Evolutionary conservation across 768 basidiomycete genomes (phyloP).

Genomic region (Phanerochaete sordida): DNA sequence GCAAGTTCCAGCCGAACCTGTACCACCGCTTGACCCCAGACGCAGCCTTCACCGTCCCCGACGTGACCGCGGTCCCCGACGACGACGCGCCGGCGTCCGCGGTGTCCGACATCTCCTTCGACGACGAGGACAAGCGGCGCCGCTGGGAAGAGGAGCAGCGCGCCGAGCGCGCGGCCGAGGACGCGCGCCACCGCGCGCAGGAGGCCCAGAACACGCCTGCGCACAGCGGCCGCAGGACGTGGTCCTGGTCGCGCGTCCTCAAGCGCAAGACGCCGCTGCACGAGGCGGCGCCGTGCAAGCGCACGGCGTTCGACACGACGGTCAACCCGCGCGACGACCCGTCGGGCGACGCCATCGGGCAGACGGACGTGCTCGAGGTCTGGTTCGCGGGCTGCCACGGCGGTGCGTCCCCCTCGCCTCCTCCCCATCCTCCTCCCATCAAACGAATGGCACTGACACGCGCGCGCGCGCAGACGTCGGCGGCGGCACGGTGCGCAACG

Average conservation of each 20-base stretch:
- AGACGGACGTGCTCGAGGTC: constrained; percentile 67
- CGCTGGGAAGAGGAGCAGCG: not conserved
- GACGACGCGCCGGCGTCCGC: not conserved
- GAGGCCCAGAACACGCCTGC: not conserved
- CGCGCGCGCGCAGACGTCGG: constrained; percentile 48
- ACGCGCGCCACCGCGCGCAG: not conserved
- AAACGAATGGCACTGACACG: not conserved
- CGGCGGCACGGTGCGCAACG: constrained; percentile 54
- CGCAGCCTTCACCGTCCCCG: not conserved
- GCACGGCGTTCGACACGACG: not conserved
- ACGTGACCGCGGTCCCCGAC: not conserved
- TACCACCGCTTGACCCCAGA: constrained; percentile 47
- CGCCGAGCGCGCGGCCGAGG: not conserved
- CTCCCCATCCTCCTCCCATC: not conserved
- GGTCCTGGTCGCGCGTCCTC: too few species aligned
- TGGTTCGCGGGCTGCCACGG: constrained; percentile 77
- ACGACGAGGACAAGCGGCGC: not conserved
- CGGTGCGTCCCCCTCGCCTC: constrained; percentile 39
- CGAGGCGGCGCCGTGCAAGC: not conserved
- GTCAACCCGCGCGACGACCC: not conserved
- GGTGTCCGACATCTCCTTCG: not conserved
- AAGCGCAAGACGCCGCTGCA: not conserved
- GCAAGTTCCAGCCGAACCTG: constrained; percentile 60
- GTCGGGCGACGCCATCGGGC: not conserved
- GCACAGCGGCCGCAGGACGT: not conserved